Evolutionary conservation across 1,284 basidiomycete species (phyloP), one percentile per base, ranked within the genome.

Genomic region (Malassezia sympodialis): DNA sequence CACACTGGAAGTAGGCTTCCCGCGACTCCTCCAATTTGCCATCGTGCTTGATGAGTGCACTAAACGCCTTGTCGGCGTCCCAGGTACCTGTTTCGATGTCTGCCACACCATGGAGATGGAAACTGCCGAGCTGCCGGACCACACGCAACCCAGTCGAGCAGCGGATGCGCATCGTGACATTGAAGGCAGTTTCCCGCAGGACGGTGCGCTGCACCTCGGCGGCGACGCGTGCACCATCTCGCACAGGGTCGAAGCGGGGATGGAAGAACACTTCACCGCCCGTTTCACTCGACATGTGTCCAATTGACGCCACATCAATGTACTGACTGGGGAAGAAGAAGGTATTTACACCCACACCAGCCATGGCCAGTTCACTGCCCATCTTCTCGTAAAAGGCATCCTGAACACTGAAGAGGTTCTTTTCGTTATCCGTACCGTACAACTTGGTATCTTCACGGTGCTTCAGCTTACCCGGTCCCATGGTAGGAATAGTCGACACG

Each of bases 191-290:
- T 61, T 82, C 84, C 19, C 89, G 81, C 4, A 81, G 78, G 15
- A 91, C 68, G 0, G 90, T 76, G 24, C 88, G 80, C 51, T 79
- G 79, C 19, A 98, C 73, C 68, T 96, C 87, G 21, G 84, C 84
- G 24, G 80, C 76, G 11, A 99, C 73, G 14, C 83, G 79, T 19
- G 78, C 72, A 8, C 80, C 80, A 72, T 96, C 90, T 41, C 86
- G 81, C 2, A 78, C 76, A 0, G 83, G 80, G 54, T 86, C 82
- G 75, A 91, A 98, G 31, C 87, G 82, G 7, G 94, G 93, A 70
- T 94, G 87, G 78, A 87, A 94, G 77, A 85, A 91, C 1, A 93
- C 72, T 57, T 94, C 89, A 17, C 94, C 94, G n/a, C 94, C 94
- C 0, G 89, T 90, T 15, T 84, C 74, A 0, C 82, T 83, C 0